Evolutionary conservation across 345 rosid genomes (phyloP), one percentile per base, ranked within the genome.

Genomic region (Camelina sativa): DNA sequence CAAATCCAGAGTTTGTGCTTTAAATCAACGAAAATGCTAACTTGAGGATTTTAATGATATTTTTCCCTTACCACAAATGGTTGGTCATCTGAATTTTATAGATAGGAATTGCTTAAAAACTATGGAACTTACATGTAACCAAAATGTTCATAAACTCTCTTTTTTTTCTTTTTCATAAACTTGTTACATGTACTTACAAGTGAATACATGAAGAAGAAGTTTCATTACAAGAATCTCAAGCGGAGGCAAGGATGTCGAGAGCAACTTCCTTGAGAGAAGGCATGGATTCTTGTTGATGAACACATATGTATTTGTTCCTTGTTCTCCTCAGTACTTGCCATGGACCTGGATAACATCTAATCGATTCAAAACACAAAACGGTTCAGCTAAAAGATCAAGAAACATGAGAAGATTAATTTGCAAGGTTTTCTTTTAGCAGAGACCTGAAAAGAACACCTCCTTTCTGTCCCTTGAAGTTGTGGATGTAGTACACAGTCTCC

Each of bases 261-360:
- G 98, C 96, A 48, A 93, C 98, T 83, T 91, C 96, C 74, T 91
- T 91, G 12, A 93, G 96, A 23, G 97, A 89, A 28, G 98, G 98
- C 97, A 91, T 93, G 16, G 47, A 50, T 67, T 87, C 89, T 81
- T 84, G 98, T 79, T 88, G 88, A 72, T 91, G 96, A 80, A 91
- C 25, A 74, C 88, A 87, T 0, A 83, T 59, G 50, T 69, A 82
- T 1, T 16, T 44, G 62, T 87, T 76, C 50, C 85, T 76, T 55
- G 73, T 82, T 80, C 76, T 86, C 73, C 89, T 83, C 2, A 93
- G 79, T 52, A 93, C 96, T 85, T 86, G 87, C 97, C 98, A 93
- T n/a, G 88, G 87, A 41, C 94, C 96, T 11, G 97, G 98, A 62
- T 93, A 93, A 79, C 98, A 84, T 82, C 98, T 93, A 66, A 23